These are phyloP conservation scores for Thalia dealbata DNA, from an alignment of 176 grass and related monocot genomes.

Conservation along the genomic window DNA sequence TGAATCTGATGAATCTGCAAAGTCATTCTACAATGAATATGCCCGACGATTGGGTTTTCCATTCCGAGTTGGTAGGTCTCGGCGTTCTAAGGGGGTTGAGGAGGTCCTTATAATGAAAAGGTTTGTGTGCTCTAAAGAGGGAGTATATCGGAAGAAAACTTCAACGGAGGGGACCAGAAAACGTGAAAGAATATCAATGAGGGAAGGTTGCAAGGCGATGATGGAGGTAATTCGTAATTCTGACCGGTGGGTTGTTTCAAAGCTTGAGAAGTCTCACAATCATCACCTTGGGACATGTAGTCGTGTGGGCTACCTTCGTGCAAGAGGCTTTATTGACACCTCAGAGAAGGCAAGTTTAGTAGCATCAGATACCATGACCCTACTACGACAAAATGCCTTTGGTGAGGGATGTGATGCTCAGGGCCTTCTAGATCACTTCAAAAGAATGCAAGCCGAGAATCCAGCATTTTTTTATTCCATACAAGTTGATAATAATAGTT, in stretches of 20 bases:
- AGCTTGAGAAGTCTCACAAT: slow-evolving; percentile 86
- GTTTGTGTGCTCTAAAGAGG: slow-evolving; percentile 91
- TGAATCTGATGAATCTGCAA: slow-evolving; percentile 64
- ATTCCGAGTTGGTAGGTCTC: slow-evolving; percentile 70
- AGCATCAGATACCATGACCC: slow-evolving; percentile 32
- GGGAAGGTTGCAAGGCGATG: slow-evolving; percentile 95
- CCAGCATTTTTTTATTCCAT: slow-evolving; percentile 71
- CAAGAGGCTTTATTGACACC: slow-evolving; percentile 37
- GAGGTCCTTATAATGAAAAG: slow-evolving; percentile 92
- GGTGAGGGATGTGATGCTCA: slow-evolving; percentile 56
- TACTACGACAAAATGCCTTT: slow-evolving; percentile 54
- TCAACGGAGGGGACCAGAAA: slow-evolving; percentile 44
- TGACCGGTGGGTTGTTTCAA: slow-evolving; percentile 72
- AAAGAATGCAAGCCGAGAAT: slow-evolving; percentile 49
- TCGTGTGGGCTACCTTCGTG: slow-evolving; percentile 61
- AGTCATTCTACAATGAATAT: slow-evolving; percentile 81
- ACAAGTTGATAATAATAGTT: slow-evolving; percentile 69
- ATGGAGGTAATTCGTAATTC: slow-evolving; percentile 82
- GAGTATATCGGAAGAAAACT: slow-evolving; percentile 51
- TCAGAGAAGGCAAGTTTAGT: slow-evolving; percentile 32
- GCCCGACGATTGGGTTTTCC: slow-evolving; percentile 59
- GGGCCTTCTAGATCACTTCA: slow-evolving; percentile 65
- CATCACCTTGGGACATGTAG: slow-evolving; percentile 55
- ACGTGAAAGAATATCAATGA: slow-evolving; percentile 69
- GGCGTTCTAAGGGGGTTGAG: slow-evolving; percentile 66